Base-by-base conservation (phyloP, 2,329 filamentous ascomycete species). In the Hymenoscyphus fructigenus region DNA sequence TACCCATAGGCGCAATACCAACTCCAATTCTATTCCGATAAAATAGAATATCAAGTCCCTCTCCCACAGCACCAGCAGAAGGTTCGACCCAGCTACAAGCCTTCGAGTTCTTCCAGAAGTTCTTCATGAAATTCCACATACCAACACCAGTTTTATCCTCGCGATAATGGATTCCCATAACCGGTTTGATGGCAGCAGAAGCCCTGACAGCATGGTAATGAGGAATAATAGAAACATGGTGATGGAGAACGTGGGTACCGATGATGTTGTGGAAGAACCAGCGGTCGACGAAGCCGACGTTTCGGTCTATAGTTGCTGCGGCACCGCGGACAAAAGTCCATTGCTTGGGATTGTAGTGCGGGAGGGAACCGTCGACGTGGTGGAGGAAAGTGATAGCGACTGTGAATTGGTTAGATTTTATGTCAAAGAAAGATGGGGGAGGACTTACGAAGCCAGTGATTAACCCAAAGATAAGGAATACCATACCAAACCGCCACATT, bases 51-150 rank as follows among this genome's bases (percentile, higher is more conserved):
- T 90, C 88, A 82, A 92, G 90, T 77, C 88, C 89, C 73, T 93
- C 89, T 36, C 92, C 94, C 75, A 88, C 79, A 60, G 93, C 91
- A 61, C 87, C 92, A 73, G 88, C 90, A 75, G 88, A 93, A 63
- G 93, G 92, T 88, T 99, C 95, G 68, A 99, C 93, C 92, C 93
- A 99, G 79, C 98, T 92, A 86, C 95, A 99, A 87, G 85, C 87
- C 67, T 94, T 88, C 53, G 91, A 88, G 73, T 86, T 91, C 71
- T 81, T 90, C 86, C 88, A 99, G 77, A 99, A 80, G 72, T 91
- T 88, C 78, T 85, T 85, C 75, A 99, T 77, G 85, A 99, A 99
- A 58, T 94, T 95, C 56, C 88, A 70, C 44, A 90, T 80, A 56
- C 95, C 95, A 20, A 23, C 23, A 64, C 84, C 93, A 78, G 86